phyloP scores from a whole-genome alignment of 1,139 yeast species.

The Suhomyces taliae region DNA sequence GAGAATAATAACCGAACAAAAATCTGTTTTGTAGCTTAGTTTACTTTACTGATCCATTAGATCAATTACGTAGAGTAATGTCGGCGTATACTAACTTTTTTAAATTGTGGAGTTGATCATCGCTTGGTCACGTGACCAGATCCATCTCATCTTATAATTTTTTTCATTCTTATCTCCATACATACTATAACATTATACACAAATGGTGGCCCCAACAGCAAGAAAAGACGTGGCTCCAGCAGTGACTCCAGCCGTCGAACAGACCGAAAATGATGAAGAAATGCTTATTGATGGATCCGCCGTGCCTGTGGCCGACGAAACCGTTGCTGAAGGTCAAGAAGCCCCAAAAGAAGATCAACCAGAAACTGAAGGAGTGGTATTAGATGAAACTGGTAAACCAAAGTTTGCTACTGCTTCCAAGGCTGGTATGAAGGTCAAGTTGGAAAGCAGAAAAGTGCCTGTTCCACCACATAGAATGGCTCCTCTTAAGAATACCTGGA shows the following conservation, averaged over 20 bases:
- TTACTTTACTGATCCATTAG: too few species aligned
- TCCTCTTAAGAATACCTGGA: slow-evolving; percentile 87
- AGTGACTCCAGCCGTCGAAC: slow-evolving; percentile 8
- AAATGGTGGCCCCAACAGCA: slow-evolving; percentile 80
- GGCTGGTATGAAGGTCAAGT: slow-evolving; percentile 67
- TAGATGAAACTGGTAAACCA: slow-evolving; percentile 91
- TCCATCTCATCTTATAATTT: slow-evolving; percentile 9
- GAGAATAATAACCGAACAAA: too few species aligned
- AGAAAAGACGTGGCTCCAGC: slow-evolving; percentile 24
- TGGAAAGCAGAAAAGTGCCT: slow-evolving; percentile 83
- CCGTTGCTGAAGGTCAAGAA: slow-evolving; percentile 14
- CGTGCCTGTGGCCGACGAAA: slow-evolving; percentile 30
- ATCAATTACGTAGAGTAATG: too few species aligned
- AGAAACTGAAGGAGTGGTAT: slow-evolving; percentile 54
- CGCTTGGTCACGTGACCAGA: slow-evolving; percentile 4
- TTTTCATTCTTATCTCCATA: neutral
- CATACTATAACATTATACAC: neutral
- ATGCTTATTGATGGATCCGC: slow-evolving; percentile 66
- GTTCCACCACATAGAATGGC: slow-evolving; percentile 98
- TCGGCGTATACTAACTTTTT: too few species aligned
- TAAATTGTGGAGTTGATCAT: neutral
- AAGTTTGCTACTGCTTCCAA: slow-evolving; percentile 75
- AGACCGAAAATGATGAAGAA: slow-evolving; percentile 30
- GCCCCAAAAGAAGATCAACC: slow-evolving; percentile 14
- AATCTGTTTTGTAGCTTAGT: too few species aligned